Evolutionary conservation across 805 yeast species (phyloP).

Genomic region (Hanseniaspora hatyaiensis): DNA sequence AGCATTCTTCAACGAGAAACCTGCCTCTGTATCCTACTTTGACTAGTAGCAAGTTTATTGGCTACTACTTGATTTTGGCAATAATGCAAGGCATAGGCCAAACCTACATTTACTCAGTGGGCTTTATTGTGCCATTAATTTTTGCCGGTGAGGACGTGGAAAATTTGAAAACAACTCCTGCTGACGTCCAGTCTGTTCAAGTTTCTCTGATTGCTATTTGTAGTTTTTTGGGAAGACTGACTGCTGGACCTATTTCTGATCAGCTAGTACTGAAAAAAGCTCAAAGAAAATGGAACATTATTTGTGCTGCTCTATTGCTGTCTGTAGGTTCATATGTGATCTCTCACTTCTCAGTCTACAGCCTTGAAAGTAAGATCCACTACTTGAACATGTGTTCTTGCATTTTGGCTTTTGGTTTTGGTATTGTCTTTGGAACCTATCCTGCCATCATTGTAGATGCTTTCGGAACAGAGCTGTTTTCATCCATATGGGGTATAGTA

Average conservation of each 20-base stretch:
- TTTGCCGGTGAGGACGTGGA: slow-evolving; percentile 20
- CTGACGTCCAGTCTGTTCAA: slow-evolving; percentile 53
- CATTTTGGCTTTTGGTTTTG: slow-evolving; percentile 54
- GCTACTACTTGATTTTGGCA: slow-evolving; percentile 46
- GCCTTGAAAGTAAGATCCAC: neutral
- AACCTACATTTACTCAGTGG: slow-evolving; percentile 60
- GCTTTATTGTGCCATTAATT: slow-evolving; percentile 51
- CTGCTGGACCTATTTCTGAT: slow-evolving; percentile 59
- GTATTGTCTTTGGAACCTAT: slow-evolving; percentile 58
- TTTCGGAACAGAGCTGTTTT: slow-evolving; percentile 55
- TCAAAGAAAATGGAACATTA: slow-evolving; percentile 57
- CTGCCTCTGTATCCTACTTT: slow-evolving; percentile 21
- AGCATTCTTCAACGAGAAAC: slow-evolving; percentile 16
- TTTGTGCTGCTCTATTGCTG: slow-evolving; percentile 27
- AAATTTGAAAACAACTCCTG: slow-evolving; percentile 20
- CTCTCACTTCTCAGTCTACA: neutral
- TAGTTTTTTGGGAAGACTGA: slow-evolving; percentile 53
- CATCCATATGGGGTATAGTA: slow-evolving; percentile 65
- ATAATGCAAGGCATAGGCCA: slow-evolving; percentile 55
- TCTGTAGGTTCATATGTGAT: neutral
- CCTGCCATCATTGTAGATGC: slow-evolving; percentile 67
- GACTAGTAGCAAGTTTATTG: slow-evolving; percentile 33
- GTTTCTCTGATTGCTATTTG: slow-evolving; percentile 55
- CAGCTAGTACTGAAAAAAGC: slow-evolving; percentile 40
- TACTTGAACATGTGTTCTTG: slow-evolving; percentile 34